These are phyloP conservation scores for Danielia reshetovae DNA, from an alignment of 805 yeast genomes.

Conservation along the genomic window DNA sequence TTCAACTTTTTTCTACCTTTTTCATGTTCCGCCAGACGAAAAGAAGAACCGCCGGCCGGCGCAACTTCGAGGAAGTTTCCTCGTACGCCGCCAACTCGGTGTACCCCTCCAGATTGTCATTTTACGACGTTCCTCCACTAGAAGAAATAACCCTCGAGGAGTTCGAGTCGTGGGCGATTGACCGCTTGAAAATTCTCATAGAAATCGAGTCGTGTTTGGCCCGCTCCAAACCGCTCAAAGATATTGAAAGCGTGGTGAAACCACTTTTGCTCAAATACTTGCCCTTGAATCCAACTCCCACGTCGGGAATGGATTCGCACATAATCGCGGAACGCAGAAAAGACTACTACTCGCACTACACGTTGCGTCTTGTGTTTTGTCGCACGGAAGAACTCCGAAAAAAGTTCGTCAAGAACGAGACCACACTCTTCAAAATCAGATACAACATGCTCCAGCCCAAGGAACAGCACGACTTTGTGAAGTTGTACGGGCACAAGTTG, in stretches of 20 bases:
- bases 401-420: conserved; percentile 75
- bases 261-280: conserved; percentile 62
- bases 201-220: conserved; percentile 77
- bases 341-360: conserved; percentile 90
- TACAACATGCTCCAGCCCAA: conserved; percentile 55
- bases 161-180: conserved; percentile 95
- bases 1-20: too few species aligned
- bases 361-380: conserved; percentile 84
- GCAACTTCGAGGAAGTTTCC: conserved; percentile 49
- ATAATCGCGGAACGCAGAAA: conserved; percentile 64
- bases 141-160: conserved; percentile 88
- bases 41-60: conserved; percentile 69
- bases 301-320: conserved; percentile 31
- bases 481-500: conserved; percentile 48
- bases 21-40: conserved; percentile 69
- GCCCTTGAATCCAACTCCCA: conserved; percentile 49
- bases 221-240: conserved; percentile 60
- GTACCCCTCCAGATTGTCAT: conserved; percentile 62
- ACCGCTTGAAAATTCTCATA: conserved; percentile 74
- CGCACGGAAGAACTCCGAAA: conserved; percentile 77
- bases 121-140: conserved; percentile 74
- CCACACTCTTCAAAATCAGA: conserved; percentile 68
- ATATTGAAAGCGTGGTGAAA: conserved; percentile 59
- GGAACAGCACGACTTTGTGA: conserved; percentile 73
- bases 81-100: conserved; percentile 28